Base-by-base conservation (phyloP, 225 moss, liverwort and hornwort species). In the Sphagnum tenellum region DNA sequence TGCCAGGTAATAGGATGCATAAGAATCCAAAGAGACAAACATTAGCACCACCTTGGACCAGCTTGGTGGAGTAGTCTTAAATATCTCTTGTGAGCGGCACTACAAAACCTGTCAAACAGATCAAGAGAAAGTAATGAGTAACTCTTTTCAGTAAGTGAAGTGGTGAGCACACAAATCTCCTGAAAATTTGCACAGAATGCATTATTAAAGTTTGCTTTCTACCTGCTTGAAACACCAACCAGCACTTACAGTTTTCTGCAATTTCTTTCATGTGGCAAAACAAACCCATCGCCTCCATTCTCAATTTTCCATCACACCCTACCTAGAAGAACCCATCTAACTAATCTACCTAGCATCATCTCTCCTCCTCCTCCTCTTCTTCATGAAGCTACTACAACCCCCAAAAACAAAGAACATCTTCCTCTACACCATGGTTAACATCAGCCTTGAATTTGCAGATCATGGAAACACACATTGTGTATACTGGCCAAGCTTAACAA, bases 261-360 rank as follows among this genome's bases (percentile, higher is more conserved):
- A 76, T 94, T 94, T 62, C 87, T 76, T 91, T 91, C 74, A 91
- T 86, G 64, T 94, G 91, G 69, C 91, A 83, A 64, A 91, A 86
- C 7, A 94, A 72, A 57, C 94, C 94, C 94, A 91, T 94, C 60
- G 91, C 72, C 79, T 94, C 94, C 71, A 88, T 94, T 78, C 91
- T 94, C 71, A 91, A 91, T 70, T 79, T 88, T 64, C 91, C 88
- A 44, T 82, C 79, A 48, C 91, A 94, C 45, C 85, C 91, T 58
- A 64, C 64, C 67, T 74, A 68, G 57, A 51, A 67, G 51, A 52
- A 52, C n/a, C n/a, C n/a, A n/a, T n/a, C n/a, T n/a, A n/a, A n/a
- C n/a, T n/a, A n/a, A n/a, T n/a, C n/a, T n/a, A n/a, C n/a, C n/a
- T n/a, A n/a, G n/a, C n/a, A n/a, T n/a, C n/a, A n/a, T n/a, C n/a